Evolutionary conservation across 2,329 filamentous ascomycete species (phyloP).

Genomic region (Botrytis sinoallii): DNA sequence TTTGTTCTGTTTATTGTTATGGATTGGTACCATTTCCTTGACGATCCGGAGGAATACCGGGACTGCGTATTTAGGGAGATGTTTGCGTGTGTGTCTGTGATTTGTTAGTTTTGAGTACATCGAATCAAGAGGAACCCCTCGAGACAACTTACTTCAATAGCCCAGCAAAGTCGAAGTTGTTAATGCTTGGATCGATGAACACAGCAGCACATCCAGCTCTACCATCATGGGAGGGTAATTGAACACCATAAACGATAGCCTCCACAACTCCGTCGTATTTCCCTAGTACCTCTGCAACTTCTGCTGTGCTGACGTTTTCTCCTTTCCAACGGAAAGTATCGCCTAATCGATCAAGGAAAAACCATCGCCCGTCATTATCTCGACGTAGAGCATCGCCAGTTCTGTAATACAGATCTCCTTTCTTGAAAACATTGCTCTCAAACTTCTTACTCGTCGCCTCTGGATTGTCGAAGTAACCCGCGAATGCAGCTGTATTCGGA

Average conservation of each 20-base stretch:
- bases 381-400: constrained; percentile 64
- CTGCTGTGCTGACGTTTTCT: constrained; percentile 64
- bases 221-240: constrained; percentile 63
- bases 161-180: constrained; percentile 56
- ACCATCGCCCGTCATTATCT: constrained; percentile 63
- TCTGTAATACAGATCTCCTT: constrained; percentile 67
- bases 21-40: constrained; percentile 56
- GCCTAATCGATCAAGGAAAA: constrained; percentile 66
- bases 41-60: constrained; percentile 69
- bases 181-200: constrained; percentile 50
- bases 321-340: constrained; percentile 76
- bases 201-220: constrained; percentile 65
- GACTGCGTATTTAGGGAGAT: constrained; percentile 70
- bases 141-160: constrained; percentile 48
- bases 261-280: constrained; percentile 57
- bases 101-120: constrained; percentile 1
- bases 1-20: constrained; percentile 82
- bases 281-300: constrained; percentile 63
- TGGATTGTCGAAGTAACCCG: constrained; percentile 67
- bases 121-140: not conserved
- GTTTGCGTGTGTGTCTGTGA: constrained; percentile 50
- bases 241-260: constrained; percentile 69
- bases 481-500: constrained; percentile 54
- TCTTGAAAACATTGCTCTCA: constrained; percentile 59
- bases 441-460: constrained; percentile 67